These are phyloP conservation scores for Clarireedia monteithiana DNA, from an alignment of 2,329 filamentous ascomycete genomes.

Conservation along the genomic window DNA sequence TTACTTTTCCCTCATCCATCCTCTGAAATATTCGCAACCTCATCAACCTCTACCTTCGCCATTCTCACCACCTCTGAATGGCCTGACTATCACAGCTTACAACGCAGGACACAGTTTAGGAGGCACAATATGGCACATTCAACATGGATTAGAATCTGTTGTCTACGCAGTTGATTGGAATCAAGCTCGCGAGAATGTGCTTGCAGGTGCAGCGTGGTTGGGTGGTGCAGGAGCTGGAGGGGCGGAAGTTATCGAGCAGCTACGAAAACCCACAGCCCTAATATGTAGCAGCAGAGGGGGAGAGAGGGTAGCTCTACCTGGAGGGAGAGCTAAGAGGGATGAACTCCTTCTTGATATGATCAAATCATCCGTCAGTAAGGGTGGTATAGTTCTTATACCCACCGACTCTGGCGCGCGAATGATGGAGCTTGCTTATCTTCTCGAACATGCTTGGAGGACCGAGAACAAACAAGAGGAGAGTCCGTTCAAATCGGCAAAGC, in stretches of 20 bases:
- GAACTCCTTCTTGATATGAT: slow-evolving; percentile 80
- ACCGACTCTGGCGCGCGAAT: slow-evolving; percentile 94
- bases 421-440: slow-evolving; percentile 80
- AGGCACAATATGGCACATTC: slow-evolving; percentile 98
- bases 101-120: slow-evolving; percentile 93
- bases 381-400: slow-evolving; percentile 87
- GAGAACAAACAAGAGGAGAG: slow-evolving; percentile 47
- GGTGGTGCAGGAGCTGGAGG: slow-evolving; percentile 73
- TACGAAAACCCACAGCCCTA: slow-evolving; percentile 87
- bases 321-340: slow-evolving; percentile 73
- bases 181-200: slow-evolving; percentile 90
- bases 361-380: slow-evolving; percentile 66
- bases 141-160: slow-evolving; percentile 92
- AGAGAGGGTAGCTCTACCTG: slow-evolving; percentile 60
- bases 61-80: slow-evolving; percentile 81
- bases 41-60: slow-evolving; percentile 83
- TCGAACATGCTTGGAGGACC: slow-evolving; percentile 85
- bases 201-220: slow-evolving; percentile 89
- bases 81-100: slow-evolving; percentile 91
- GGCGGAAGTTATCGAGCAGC: slow-evolving; percentile 84
- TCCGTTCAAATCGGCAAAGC: slow-evolving; percentile 44
- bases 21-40: slow-evolving; percentile 93
- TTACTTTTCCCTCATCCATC: slow-evolving; percentile 86
- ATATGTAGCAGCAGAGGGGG: slow-evolving; percentile 85
- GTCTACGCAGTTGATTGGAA: slow-evolving; percentile 99